Conservation (phyloP, 2,329 filamentous ascomycete species). For the Trichoderma sp. region DNA sequence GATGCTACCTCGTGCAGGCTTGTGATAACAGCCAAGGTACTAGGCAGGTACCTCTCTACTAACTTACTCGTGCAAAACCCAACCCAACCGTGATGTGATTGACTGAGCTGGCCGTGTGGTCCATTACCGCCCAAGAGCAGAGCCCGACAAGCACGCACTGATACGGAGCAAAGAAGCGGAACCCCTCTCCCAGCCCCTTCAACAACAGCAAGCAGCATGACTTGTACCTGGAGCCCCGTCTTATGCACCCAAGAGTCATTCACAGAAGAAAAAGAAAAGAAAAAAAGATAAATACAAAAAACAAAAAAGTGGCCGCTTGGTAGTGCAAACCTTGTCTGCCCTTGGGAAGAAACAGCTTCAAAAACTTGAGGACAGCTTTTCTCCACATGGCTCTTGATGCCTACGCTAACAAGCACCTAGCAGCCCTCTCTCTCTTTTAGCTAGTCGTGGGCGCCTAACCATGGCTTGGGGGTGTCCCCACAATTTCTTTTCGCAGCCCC, state of each 20-base stretch:
- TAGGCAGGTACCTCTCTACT: background rate
- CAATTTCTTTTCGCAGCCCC: background rate
- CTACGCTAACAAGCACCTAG: background rate
- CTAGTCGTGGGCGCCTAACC: constrained; percentile 11
- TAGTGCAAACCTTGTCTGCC: constrained; percentile 2
- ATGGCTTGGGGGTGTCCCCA: background rate
- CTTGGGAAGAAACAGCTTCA: background rate
- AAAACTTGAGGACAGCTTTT: background rate
- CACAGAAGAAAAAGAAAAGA: background rate
- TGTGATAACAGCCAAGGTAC: background rate
- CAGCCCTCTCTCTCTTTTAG: background rate
- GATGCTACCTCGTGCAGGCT: background rate
- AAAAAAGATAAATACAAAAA: background rate
- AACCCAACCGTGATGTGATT: background rate
- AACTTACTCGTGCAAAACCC: background rate
- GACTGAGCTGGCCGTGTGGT: background rate
- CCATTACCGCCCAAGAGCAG: background rate
- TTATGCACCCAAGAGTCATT: background rate
- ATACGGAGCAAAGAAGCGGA: background rate
- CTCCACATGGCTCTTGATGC: background rate
- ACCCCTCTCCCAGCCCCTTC: background rate
- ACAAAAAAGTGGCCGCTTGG: background rate
- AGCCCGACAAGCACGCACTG: background rate
- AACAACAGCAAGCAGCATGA: background rate
- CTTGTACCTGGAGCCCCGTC: background rate